A percentile compares a stretch with the other conserved stretches of the same genome.
Conservation (phyloP, 2,329 filamentous ascomycete genomes). For the Capronia coronata region DNA sequence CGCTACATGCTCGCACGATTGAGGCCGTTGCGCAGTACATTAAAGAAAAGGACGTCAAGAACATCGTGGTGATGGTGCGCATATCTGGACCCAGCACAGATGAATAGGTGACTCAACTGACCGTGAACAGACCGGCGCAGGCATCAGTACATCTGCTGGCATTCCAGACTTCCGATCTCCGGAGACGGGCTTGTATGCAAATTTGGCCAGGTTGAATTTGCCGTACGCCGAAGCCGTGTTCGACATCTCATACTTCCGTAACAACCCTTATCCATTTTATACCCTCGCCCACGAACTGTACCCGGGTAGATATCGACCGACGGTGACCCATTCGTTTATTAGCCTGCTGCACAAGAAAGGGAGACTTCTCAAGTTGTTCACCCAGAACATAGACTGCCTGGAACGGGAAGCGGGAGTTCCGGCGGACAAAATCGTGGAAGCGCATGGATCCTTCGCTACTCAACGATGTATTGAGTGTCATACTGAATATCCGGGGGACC, state of each 20-base stretch:
- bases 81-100: neutral
- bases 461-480: slow-evolving; percentile 91
- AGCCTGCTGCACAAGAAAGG: slow-evolving; percentile 71
- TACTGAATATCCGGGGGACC: slow-evolving; percentile 60
- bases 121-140: slow-evolving; percentile 62
- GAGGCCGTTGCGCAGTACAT: slow-evolving; percentile 75
- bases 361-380: slow-evolving; percentile 78
- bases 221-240: slow-evolving; percentile 91
- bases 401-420: slow-evolving; percentile 83
- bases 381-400: slow-evolving; percentile 95
- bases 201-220: slow-evolving; percentile 76
- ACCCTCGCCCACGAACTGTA: slow-evolving; percentile 85
- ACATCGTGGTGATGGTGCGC: slow-evolving; percentile 71
- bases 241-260: slow-evolving; percentile 80
- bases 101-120: neutral
- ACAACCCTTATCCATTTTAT: slow-evolving; percentile 85
- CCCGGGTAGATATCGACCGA: slow-evolving; percentile 81
- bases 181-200: slow-evolving; percentile 87
- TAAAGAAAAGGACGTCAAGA: slow-evolving; percentile 57
- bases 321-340: slow-evolving; percentile 84
- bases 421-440: slow-evolving; percentile 74
- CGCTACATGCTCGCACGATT: slow-evolving; percentile 62
- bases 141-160: slow-evolving; percentile 56
- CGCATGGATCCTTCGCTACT: slow-evolving; percentile 87
- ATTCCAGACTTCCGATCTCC: slow-evolving; percentile 95